Conservation (phyloP, 305 asterid genomes). For the Ilex paraguariensis region DNA sequence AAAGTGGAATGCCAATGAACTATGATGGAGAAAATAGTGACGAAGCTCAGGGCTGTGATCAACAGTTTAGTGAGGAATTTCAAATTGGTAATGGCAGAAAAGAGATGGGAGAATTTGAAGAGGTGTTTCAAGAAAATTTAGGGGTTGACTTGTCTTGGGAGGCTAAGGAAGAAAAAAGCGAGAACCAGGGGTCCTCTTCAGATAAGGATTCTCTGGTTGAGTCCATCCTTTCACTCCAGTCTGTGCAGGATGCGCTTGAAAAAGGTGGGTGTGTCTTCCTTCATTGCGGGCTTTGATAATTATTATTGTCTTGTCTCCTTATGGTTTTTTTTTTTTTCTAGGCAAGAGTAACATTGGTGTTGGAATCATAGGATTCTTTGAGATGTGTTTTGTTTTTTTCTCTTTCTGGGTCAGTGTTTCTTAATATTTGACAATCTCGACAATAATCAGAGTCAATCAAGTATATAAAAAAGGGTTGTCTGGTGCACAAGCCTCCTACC, state of each 20-base stretch:
- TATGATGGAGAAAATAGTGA: slow-evolving; percentile 51
- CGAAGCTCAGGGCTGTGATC: slow-evolving; percentile 37
- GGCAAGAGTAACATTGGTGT: background rate
- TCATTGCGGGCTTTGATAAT: background rate
- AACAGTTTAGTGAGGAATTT: slow-evolving; percentile 29
- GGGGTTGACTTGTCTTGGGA: slow-evolving; percentile 51
- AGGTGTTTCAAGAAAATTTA: slow-evolving; percentile 38
- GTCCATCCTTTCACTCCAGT: slow-evolving; percentile 40
- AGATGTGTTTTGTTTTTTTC: too few species aligned
- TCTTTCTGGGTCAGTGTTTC: too few species aligned
- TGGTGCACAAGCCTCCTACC: too few species aligned
- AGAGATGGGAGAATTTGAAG: slow-evolving; percentile 39
- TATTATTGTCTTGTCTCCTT: slow-evolving; percentile 3
- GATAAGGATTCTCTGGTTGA: slow-evolving; percentile 47
- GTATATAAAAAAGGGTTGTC: too few species aligned
- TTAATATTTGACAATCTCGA: too few species aligned
- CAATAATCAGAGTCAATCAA: too few species aligned
- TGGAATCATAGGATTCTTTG: too few species aligned
- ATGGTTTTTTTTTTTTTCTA: slow-evolving; percentile 7
- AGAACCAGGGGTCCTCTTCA: slow-evolving; percentile 30
- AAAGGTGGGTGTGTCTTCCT: slow-evolving; percentile 39
- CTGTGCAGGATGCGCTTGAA: slow-evolving; percentile 61
- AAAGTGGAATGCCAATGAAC: slow-evolving; percentile 29
- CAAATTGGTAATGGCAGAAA: slow-evolving; percentile 33
- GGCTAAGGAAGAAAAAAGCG: slow-evolving; percentile 33